Evolutionary conservation across 257 asterid genomes (phyloP).

Genomic region (Leptodermis oblonga): DNA sequence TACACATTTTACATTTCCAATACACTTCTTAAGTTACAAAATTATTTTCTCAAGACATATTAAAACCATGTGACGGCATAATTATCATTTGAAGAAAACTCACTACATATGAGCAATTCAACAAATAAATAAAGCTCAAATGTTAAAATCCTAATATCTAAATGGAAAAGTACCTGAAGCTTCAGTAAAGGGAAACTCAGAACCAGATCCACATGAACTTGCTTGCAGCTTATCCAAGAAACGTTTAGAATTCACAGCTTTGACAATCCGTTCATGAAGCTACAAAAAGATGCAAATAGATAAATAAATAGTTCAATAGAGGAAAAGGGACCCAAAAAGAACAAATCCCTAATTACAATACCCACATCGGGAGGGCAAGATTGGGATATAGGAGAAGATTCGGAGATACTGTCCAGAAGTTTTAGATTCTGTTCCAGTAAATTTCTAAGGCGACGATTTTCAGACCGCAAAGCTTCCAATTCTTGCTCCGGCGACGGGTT

Average conservation of each 20-base stretch:
- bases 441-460: conserved; percentile 60
- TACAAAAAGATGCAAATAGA: conserved; percentile 24
- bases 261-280: conserved; percentile 65
- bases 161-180: conserved; percentile 48
- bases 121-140: not conserved
- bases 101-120: not conserved
- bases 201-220: conserved; percentile 25
- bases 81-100: not conserved
- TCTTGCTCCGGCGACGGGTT: conserved; percentile 25
- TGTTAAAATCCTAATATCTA: not conserved
- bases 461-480: conserved; percentile 49
- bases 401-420: conserved; percentile 52
- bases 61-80: too few relatives aligned
- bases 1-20: too few relatives aligned
- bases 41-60: too few relatives aligned
- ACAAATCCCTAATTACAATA: not conserved
- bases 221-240: conserved; percentile 59
- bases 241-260: conserved; percentile 51
- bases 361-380: conserved; percentile 75
- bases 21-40: too few relatives aligned
- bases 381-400: conserved; percentile 40
- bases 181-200: conserved; percentile 60
- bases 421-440: conserved; percentile 70
- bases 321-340: not conserved
- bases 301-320: not conserved